Evolutionary conservation across 73 alveolate genomes (phyloP).

Genomic region (Blepharisma stoltei): DNA sequence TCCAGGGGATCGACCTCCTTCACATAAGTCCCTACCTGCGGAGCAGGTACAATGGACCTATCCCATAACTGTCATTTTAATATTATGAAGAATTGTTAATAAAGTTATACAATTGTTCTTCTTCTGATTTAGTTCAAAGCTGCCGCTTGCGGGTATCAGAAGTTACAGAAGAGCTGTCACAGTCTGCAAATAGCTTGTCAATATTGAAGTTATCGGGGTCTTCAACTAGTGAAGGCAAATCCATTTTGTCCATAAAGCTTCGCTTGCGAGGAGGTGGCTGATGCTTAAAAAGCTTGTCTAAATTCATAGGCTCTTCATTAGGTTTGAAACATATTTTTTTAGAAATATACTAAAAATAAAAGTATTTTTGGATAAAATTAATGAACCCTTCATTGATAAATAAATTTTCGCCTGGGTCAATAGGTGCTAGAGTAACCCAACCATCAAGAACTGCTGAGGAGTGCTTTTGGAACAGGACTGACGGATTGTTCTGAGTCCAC

Average conservation of each 20-base stretch:
- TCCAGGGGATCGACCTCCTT: too few species aligned
- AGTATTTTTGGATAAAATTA: too few species aligned
- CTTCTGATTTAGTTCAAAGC: constrained; percentile 3
- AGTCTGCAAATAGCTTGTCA: not conserved
- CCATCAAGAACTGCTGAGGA: constrained; percentile 7
- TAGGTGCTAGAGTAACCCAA: not conserved
- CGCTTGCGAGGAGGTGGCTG: too few species aligned
- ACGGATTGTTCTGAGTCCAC: constrained; percentile 11
- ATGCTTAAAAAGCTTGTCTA: too few species aligned
- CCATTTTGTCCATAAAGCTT: constrained; percentile 23
- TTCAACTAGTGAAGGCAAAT: constrained; percentile 9
- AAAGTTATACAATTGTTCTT: not conserved
- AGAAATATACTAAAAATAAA: too few species aligned
- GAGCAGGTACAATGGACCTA: too few species aligned
- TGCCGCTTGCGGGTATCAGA: not conserved
- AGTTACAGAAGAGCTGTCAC: not conserved
- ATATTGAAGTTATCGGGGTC: constrained; percentile 26
- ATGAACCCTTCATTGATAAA: too few species aligned
- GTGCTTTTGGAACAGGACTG: not conserved
- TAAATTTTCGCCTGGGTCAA: too few species aligned
- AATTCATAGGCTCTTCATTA: too few species aligned
- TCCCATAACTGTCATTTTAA: too few species aligned
- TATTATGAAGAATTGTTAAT: not conserved
- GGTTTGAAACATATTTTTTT: too few species aligned
- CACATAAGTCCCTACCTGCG: too few species aligned